These are phyloP conservation scores for Phanerochaete carnosa DNA, from an alignment of 768 basidiomycete genomes.

Conservation along the genomic window DNA sequence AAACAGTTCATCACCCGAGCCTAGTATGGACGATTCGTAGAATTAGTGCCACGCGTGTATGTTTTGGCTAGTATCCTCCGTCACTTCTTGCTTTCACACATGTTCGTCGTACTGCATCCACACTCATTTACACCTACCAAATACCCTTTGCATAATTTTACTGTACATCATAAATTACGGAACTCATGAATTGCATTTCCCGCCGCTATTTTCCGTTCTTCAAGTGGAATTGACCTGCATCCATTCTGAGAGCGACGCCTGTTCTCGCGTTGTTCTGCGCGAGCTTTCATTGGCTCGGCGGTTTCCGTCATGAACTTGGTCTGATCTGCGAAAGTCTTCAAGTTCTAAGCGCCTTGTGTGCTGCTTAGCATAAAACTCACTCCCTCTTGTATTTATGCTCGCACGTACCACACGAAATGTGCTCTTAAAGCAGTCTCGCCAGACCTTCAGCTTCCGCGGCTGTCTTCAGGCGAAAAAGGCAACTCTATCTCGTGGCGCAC, in stretches of 20 bases:
- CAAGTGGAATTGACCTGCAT: background rate
- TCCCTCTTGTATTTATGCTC: conserved; percentile 30
- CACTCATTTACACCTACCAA: background rate
- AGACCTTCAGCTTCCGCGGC: conserved; percentile 38
- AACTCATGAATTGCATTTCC: background rate
- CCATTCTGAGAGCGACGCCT: background rate
- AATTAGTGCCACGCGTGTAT: background rate
- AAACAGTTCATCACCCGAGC: conserved; percentile 41
- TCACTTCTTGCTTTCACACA: background rate
- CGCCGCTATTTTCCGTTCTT: background rate
- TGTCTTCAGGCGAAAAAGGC: conserved; percentile 37
- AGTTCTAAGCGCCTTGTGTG: conserved; percentile 1
- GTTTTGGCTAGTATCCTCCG: background rate
- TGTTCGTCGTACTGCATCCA: background rate
- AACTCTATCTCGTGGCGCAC: background rate
- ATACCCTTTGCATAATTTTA: conserved; percentile 4
- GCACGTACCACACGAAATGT: conserved; percentile 37
- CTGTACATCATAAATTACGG: background rate
- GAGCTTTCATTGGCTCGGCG: conserved; percentile 10
- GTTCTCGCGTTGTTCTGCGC: background rate
- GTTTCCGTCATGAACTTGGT: background rate
- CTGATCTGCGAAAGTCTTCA: background rate
- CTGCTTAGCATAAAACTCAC: conserved; percentile 11
- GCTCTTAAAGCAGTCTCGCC: conserved; percentile 33
- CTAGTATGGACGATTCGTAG: conserved; percentile 34